These are phyloP conservation scores for Adenanthera pavonina DNA, from an alignment of 306 rosid species.

Conservation along the genomic window DNA sequence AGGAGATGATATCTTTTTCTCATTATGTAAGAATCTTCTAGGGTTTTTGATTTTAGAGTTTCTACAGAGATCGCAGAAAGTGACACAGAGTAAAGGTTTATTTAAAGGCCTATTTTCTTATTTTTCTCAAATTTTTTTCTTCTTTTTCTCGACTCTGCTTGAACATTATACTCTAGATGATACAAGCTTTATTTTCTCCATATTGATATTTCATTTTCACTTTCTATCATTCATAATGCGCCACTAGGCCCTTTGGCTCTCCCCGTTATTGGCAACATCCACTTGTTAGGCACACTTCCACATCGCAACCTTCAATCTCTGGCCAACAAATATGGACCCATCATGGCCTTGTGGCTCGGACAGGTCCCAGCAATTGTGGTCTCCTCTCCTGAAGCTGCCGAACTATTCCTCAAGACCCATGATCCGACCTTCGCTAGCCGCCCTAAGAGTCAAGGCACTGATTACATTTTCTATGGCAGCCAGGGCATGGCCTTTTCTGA, in stretches of 20 bases:
- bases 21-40: too few relatives aligned
- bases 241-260: not conserved
- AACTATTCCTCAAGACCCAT: conserved; percentile 62
- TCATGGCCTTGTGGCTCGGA: conserved; percentile 54
- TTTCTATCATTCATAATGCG: not conserved
- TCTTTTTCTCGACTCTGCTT: too few relatives aligned
- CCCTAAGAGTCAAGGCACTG: conserved; percentile 24
- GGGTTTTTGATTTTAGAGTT: too few relatives aligned
- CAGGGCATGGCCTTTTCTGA: conserved; percentile 32
- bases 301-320: conserved; percentile 41
- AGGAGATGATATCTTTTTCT: too few relatives aligned
- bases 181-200: too few relatives aligned
- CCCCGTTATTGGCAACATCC: not conserved
- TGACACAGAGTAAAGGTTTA: too few relatives aligned
- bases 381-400: conserved; percentile 52
- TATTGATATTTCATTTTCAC: too few relatives aligned
- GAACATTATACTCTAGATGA: too few relatives aligned
- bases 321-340: conserved; percentile 52
- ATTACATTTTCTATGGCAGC: conserved; percentile 18
- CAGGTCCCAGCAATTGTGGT: conserved; percentile 40
- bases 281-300: not conserved
- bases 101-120: too few relatives aligned
- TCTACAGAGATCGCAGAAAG: too few relatives aligned
- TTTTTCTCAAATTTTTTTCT: too few relatives aligned
- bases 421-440: conserved; percentile 42